Evolutionary conservation across 192 early-diverging fungal species (phyloP).

Genomic region (Mortierella antarctica): DNA sequence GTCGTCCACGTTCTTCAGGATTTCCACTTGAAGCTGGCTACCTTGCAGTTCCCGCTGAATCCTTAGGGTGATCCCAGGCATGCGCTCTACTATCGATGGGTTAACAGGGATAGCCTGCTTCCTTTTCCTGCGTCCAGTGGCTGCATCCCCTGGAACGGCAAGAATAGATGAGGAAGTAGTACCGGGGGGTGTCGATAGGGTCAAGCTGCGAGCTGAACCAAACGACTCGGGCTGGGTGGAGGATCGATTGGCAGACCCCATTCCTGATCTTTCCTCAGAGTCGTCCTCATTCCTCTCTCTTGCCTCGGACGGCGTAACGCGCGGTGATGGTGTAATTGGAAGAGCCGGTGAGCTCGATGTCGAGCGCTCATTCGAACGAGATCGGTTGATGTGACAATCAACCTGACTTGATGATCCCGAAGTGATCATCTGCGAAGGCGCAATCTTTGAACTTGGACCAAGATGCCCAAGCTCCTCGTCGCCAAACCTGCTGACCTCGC

Average conservation of each 20-base stretch:
- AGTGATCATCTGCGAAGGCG: no score
- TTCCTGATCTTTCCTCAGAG: constrained; percentile 2
- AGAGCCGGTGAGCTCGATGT: constrained; percentile 28
- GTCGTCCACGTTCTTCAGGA: constrained; percentile 43
- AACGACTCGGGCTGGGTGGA: not conserved
- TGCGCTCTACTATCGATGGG: constrained; percentile 38
- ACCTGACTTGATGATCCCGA: not conserved
- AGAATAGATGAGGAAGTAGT: not conserved
- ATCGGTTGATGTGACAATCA: not conserved
- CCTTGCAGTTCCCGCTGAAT: constrained; percentile 42
- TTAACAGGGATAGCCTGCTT: constrained; percentile 51
- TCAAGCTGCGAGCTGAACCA: constrained; percentile 1
- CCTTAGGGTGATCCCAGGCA: constrained; percentile 46
- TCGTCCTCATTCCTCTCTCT: not conserved
- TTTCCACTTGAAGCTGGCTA: constrained; percentile 43
- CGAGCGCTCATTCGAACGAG: constrained; percentile 24
- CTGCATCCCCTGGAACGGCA: constrained; percentile 5
- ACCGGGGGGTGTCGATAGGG: constrained; percentile 3
- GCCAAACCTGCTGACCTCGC: constrained; percentile 36
- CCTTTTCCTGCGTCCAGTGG: constrained; percentile 25
- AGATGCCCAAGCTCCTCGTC: constrained; percentile 16
- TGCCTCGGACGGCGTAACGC: constrained; percentile 12
- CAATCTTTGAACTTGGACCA: no score
- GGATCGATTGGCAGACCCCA: not conserved
- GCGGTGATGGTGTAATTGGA: constrained; percentile 33